phyloP scores from a whole-genome alignment of 2,329 filamentous ascomycete genomes.

The Xylariaceae sp. region DNA sequence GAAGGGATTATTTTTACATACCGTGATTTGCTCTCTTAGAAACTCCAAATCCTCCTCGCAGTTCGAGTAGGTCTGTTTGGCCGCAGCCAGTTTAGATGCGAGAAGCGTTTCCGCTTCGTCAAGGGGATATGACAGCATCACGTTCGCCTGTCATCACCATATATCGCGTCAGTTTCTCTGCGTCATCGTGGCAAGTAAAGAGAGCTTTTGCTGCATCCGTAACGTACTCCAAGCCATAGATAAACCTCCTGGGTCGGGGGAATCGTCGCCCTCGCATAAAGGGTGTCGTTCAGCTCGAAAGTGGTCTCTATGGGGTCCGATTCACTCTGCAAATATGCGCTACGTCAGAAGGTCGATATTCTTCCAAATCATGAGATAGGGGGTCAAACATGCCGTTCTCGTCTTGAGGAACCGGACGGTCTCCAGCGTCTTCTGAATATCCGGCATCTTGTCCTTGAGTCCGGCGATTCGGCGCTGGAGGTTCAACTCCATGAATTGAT shows the following conservation, averaged over 20 bases:
- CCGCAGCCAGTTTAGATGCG: conserved; percentile 68
- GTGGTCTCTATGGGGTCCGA: conserved; percentile 78
- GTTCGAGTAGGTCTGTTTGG: conserved; percentile 73
- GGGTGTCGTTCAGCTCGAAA: conserved; percentile 93
- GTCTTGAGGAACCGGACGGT: conserved; percentile 80
- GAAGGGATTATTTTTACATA: conserved; percentile 39
- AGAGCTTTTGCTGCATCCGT: neutral
- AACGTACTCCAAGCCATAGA: conserved; percentile 82
- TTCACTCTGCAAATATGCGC: conserved; percentile 36
- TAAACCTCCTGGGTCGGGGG: conserved; percentile 86
- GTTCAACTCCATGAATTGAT: conserved; percentile 98
- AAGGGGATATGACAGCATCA: conserved; percentile 94
- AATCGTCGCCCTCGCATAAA: conserved; percentile 83
- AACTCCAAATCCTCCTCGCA: conserved; percentile 97
- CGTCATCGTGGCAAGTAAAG: neutral
- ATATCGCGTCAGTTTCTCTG: conserved; percentile 1
- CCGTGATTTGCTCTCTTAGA: conserved; percentile 91
- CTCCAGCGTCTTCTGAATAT: conserved; percentile 93
- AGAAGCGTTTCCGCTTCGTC: conserved; percentile 79
- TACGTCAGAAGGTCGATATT: conserved; percentile 1
- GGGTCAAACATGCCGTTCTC: conserved; percentile 51
- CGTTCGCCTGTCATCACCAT: conserved; percentile 63
- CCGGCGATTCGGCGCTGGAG: conserved; percentile 76
- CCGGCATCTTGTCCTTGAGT: conserved; percentile 89
- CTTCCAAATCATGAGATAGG: neutral